Percentiles rank a stretch among this genome's conserved stretches.
Conservation (phyloP, 2,329 filamentous ascomycete species). For the Phialocephala sp. region DNA sequence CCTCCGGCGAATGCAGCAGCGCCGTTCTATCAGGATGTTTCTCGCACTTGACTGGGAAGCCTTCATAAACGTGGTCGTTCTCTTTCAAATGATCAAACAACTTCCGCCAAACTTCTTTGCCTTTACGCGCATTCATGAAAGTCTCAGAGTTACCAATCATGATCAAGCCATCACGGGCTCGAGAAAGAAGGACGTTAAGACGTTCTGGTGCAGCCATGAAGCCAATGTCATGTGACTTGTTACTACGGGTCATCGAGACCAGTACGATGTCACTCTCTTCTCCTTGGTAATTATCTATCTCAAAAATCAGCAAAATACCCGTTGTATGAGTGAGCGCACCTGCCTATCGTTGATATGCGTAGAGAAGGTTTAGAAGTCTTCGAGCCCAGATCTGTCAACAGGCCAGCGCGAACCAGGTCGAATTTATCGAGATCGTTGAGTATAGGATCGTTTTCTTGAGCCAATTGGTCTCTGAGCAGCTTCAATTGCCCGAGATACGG, state of each 20-base stretch:
- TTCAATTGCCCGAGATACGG: conserved; percentile 74
- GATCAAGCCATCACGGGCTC: conserved; percentile 69
- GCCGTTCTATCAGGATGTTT: conserved; percentile 58
- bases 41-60: conserved; percentile 65
- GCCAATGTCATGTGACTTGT: conserved; percentile 66
- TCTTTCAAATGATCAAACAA: conserved; percentile 62
- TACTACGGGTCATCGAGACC: conserved; percentile 70
- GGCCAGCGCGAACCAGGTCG: conserved; percentile 66
- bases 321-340: too few relatives aligned
- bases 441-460: conserved; percentile 63
- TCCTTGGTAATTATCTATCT: conserved; percentile 76
- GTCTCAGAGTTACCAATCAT: conserved; percentile 73
- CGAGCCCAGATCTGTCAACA: conserved; percentile 59
- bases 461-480: conserved; percentile 59
- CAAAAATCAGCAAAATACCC: background rate
- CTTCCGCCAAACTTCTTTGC: conserved; percentile 59
- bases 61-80: conserved; percentile 60
- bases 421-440: conserved; percentile 72
- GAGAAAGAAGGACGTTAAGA: conserved; percentile 70
- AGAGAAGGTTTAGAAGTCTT: conserved; percentile 58
- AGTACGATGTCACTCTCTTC: conserved; percentile 79
- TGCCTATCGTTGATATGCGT: conserved; percentile 72
- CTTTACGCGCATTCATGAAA: conserved; percentile 65
- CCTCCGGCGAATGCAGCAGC: conserved; percentile 53
- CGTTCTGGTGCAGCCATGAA: conserved; percentile 71